These are phyloP conservation scores for Fusarium sambucinum DNA, from an alignment of 2,329 filamentous ascomycete species.

Conservation along the genomic window DNA sequence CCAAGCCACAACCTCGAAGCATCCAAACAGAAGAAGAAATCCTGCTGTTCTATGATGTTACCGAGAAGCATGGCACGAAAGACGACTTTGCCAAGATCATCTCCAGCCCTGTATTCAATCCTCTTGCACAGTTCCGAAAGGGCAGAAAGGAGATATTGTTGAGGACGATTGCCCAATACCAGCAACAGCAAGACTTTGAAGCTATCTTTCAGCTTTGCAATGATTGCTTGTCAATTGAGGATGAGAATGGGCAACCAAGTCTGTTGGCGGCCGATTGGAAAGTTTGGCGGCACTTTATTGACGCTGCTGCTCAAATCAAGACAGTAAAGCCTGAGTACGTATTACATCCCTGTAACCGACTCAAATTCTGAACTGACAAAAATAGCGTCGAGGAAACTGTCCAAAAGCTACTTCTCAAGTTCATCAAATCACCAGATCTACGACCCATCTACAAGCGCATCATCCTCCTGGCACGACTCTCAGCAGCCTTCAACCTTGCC, in stretches of 20 bases:
- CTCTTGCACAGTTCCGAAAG: conserved; percentile 58
- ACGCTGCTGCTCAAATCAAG: conserved; percentile 53
- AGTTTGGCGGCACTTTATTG: conserved; percentile 57
- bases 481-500: conserved; percentile 53
- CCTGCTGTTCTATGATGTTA: conserved; percentile 62
- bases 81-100: conserved; percentile 58
- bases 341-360: not conserved
- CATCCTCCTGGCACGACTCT: conserved; percentile 55
- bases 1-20: conserved; percentile 46
- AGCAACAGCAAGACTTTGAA: conserved; percentile 57
- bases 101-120: conserved; percentile 56
- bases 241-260: conserved; percentile 54
- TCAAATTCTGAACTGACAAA: conserved; percentile 16
- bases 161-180: conserved; percentile 56
- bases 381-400: conserved; percentile 47
- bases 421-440: conserved; percentile 48
- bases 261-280: conserved; percentile 61
- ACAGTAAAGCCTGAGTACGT: conserved; percentile 53
- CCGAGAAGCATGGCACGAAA: conserved; percentile 58
- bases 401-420: conserved; percentile 49
- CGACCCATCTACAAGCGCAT: conserved; percentile 57
- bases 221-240: conserved; percentile 56
- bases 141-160: conserved; percentile 62
- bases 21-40: conserved; percentile 64
- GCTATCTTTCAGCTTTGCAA: conserved; percentile 59